Evolutionary conservation across 2,329 filamentous ascomycete genomes (phyloP).

Genomic region (Beauveria scarabaeidicola): DNA sequence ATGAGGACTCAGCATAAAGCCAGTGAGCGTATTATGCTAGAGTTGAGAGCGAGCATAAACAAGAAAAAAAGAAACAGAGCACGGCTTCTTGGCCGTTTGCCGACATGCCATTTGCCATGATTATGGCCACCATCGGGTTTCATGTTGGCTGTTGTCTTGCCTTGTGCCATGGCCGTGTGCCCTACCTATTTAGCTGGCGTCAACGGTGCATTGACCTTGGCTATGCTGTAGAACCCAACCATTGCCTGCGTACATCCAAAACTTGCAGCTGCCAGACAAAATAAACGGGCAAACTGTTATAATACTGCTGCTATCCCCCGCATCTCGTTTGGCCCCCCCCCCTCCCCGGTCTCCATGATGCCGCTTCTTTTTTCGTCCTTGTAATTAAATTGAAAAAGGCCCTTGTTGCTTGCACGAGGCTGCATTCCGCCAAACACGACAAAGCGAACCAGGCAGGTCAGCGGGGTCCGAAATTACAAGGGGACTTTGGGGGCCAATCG

Average conservation of each 20-base stretch:
- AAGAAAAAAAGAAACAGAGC: not conserved
- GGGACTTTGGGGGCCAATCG: slow-evolving; percentile 5
- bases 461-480: slow-evolving; percentile 9
- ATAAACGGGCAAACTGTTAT: not conserved
- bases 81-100: not conserved
- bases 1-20: not conserved
- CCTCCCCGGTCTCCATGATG: not conserved
- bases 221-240: not conserved
- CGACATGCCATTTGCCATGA: not conserved
- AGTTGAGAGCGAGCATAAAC: not conserved
- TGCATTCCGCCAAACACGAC: not conserved
- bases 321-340: not conserved
- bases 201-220: not conserved
- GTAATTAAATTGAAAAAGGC: not conserved
- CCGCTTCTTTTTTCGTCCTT: not conserved
- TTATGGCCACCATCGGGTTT: not conserved
- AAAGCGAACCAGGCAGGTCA: not conserved
- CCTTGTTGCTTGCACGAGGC: not conserved
- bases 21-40: not conserved
- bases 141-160: not conserved
- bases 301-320: not conserved
- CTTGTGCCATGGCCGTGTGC: not conserved
- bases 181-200: not conserved
- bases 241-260: too few relatives aligned
- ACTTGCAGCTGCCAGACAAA: too few relatives aligned